Evolutionary conservation across 768 basidiomycete genomes (phyloP), one percentile per base, ranked within the genome.

Genomic region (Pilatotrama ljubarskyi): DNA sequence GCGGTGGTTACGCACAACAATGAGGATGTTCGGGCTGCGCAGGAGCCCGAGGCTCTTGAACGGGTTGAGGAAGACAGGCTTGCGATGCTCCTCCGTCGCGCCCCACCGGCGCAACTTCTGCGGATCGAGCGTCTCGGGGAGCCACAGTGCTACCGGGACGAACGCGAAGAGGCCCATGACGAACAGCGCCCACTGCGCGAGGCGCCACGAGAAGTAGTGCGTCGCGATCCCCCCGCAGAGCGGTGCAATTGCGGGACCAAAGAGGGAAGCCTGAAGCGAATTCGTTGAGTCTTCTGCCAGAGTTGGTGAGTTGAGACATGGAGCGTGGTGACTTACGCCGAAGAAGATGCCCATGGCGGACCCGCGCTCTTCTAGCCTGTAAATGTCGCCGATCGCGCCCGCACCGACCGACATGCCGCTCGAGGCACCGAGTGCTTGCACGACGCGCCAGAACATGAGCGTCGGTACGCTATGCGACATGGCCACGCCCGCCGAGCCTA

Each of bases 41-140:
- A 89, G 72, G 8, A 87, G 65, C 38, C 68, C 59, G 4, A 89
- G 66, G 29, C 82, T 78, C 6, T 69, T 64, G 35, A 91, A 73
- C 0, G 88, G 88, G 67, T 90, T 90, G 20, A 90, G 59, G 67
- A 80, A 80, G 0, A 83, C 56, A 42, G 40, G 61, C 46, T 29
- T 60, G 15, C 35, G 63, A 44, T 47, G 47, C 20, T 59, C 61
- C 10, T 58, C 55, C 5, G 59, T 63, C 2, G 36, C 54, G 7
- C 48, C 65, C 25, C 1, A 86, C 74, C 0, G 85, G 82, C 38
- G 79, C 74, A 0, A 78, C 67, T 7, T 83, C 80, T 0, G 56
- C 0, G 88, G 87, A 64, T 86, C 84, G 50, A 80, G 82, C 2
- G 88, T 90, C 65, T 90, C 88, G 0, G 87, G 88, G n/a, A 88